phyloP scores from a whole-genome alignment of 2,329 filamentous ascomycete species.

The Fusarium sp. region DNA sequence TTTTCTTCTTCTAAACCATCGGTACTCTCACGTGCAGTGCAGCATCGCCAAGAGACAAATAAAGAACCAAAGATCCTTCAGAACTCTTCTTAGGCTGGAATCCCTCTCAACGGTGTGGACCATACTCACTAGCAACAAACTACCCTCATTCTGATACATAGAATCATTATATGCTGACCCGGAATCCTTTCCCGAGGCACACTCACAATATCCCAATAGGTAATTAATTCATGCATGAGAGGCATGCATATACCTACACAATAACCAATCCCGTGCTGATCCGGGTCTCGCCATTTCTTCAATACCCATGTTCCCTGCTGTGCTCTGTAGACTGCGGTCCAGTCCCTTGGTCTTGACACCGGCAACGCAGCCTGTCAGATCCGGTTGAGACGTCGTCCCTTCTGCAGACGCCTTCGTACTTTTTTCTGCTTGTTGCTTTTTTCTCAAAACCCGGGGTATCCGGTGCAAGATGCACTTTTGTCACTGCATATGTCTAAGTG shows the following conservation, averaged over 20 bases:
- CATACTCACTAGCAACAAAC: not conserved
- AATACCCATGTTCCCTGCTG: slow-evolving; percentile 3
- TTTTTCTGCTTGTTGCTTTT: not conserved
- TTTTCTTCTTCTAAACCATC: too few relatives aligned
- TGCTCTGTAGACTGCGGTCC: not conserved
- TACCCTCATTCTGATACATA: not conserved
- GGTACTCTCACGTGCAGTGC: not conserved
- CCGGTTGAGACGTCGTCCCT: slow-evolving; percentile 15
- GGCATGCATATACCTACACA: slow-evolving; percentile 2
- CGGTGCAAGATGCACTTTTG: not conserved
- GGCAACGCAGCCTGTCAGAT: slow-evolving; percentile 22
- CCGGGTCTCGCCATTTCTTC: not conserved
- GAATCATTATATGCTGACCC: slow-evolving; percentile 2
- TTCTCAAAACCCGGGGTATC: not conserved
- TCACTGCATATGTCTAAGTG: not conserved
- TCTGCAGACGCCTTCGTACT: not conserved
- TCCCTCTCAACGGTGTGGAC: slow-evolving; percentile 4
- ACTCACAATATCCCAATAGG: not conserved
- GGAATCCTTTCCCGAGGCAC: slow-evolving; percentile 32
- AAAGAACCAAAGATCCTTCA: not conserved
- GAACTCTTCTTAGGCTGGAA: not conserved
- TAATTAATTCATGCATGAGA: too few relatives aligned
- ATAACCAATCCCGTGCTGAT: slow-evolving; percentile 18
- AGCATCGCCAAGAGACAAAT: not conserved
- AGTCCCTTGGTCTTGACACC: slow-evolving; percentile 16